Evolutionary conservation across 2,329 filamentous ascomycete genomes (phyloP), one percentile per base, ranked within the genome.

Genomic region (Cercospora nicotianae): DNA sequence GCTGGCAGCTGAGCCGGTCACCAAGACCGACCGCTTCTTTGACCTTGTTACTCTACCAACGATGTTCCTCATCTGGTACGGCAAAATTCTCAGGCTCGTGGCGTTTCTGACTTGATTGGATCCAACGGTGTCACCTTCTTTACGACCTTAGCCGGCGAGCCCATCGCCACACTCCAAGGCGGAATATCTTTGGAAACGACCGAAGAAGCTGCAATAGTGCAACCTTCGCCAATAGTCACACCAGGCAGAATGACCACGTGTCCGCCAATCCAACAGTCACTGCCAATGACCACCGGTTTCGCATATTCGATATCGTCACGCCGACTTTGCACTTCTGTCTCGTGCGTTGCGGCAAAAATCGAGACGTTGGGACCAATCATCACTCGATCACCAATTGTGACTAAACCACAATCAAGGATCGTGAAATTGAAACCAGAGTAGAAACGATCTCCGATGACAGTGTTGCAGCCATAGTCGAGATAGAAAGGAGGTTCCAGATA

Each of bases 381-480:
- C 7, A 83, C 82, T 1, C 83, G 75, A 20, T 85, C 80, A 0
- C 85, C 85, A 33, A 87, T 85, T 0, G 80, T 84, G 3, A 87
- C 82, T 0, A 86, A 75, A 3, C 81, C 82, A 33, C 82, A 86
- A 71, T 87, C 85, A 9, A 87, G 75, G 30, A 87, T 83, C 0
- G 83, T 83, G 4, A 83, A 68, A 59, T 85, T 85, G 76, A 87
- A 87, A 72, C 88, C 89, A 55, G 87, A 82, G 72, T 90, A 91
- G 74, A 89, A 89, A n/a, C 83, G 80, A 51, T 86, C 81, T 7
- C 89, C 89, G 0, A 90, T 80, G 5, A 80, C 82, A 70, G 90
- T 85, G 72, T 91, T 91, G 75, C 86, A 87, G 1, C 89, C 89
- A 67, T 91, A 90, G 75, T 91, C 89, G 36, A 90, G 82, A 45